Base-by-base conservation (phyloP, 2,329 filamentous ascomycete species). In the Sporothrix curviconia region DNA sequence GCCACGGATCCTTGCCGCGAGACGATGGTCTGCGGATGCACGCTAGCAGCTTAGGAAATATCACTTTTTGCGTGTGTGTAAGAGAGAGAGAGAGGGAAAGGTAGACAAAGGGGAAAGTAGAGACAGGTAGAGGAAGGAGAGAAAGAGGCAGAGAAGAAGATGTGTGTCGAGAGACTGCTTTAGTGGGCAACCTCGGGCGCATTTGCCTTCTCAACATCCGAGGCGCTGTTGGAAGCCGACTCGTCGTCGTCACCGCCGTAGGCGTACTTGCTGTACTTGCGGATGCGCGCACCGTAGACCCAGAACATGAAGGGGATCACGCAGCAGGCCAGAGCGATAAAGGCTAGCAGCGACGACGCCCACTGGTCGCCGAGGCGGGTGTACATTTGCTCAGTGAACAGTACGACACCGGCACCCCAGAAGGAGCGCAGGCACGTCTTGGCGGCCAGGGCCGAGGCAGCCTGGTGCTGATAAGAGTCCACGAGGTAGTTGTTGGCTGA, bases 331-430 rank as follows among this genome's bases (percentile, higher is more conserved):
- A 95, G 73, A 15, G 80, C 82, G 63, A 95, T 77, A 64, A 92
- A 92, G 0, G 81, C 89, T 8, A 94, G 73, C 9, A 94, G 76
- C 0, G 80, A 79, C 51, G 82, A 84, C 0, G 89, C 89, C 89
- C 89, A 92, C 68, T 90, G 83, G 70, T 90, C 78, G 8, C 84
- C 84, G 14, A 92, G 76, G 2, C 84, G 78, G 49, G 78, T 70
- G 70, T 90, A 91, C 89, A 94, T 92, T 70, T 92, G 88, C 62
- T 80, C 78, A 0, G 89, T 92, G 72, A 94, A 94, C 1, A 95
- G 78, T 0, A 92, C 89, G 1, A 85, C 83, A 1, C 73, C 79
- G 1, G 89, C 90, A 65, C 89, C 90, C 87, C 89, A 94, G 72
- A 92, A 87, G 15, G 82, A 87, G 24, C 89, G 81, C 59, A 92